These are phyloP conservation scores for Lecanicillium sp. DNA, from an alignment of 2,329 filamentous ascomycete genomes.

Conservation along the genomic window DNA sequence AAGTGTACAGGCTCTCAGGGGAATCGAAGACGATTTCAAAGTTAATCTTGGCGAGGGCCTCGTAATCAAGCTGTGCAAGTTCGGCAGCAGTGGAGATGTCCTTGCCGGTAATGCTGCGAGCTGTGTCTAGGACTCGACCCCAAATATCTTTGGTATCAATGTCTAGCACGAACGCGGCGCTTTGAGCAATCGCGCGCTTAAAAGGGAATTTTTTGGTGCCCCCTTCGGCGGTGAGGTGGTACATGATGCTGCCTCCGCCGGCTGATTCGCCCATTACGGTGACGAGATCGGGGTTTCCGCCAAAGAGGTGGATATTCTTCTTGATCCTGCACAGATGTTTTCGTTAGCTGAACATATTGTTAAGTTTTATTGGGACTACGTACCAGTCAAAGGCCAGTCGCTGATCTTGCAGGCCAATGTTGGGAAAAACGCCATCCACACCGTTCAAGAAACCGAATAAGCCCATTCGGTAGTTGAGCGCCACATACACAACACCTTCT, in stretches of 20 bases:
- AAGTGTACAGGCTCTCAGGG: constrained; percentile 16
- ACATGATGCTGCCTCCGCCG: constrained; percentile 31
- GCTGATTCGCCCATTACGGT: constrained; percentile 38
- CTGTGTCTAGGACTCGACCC: constrained; percentile 7
- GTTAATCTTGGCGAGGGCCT: constrained; percentile 26
- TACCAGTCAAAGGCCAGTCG: constrained; percentile 16
- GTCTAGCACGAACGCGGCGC: too few species aligned
- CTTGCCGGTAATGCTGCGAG: constrained; percentile 6
- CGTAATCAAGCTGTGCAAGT: constrained; percentile 3
- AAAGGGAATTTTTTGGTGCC: constrained; percentile 32
- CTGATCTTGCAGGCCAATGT: constrained; percentile 30
- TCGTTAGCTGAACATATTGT: too few species aligned
- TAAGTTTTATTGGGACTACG: too few species aligned
- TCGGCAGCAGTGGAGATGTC: constrained; percentile 8
- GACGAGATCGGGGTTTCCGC: constrained; percentile 33
- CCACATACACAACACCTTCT: constrained; percentile 30
- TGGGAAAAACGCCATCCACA: constrained; percentile 21
- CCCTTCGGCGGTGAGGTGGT: constrained; percentile 20
- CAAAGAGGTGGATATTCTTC: constrained; percentile 32
- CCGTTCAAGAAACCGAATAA: constrained; percentile 38
- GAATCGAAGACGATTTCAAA: constrained; percentile 7
- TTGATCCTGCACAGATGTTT: constrained; percentile 24
- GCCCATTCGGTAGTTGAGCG: constrained; percentile 33
- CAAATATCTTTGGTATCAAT: constrained; percentile 6
- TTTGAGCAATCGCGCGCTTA: constrained; percentile 8